These are phyloP conservation scores for Diaporthe vaccinii DNA, from an alignment of 2,329 filamentous ascomycete species.

Conservation along the genomic window DNA sequence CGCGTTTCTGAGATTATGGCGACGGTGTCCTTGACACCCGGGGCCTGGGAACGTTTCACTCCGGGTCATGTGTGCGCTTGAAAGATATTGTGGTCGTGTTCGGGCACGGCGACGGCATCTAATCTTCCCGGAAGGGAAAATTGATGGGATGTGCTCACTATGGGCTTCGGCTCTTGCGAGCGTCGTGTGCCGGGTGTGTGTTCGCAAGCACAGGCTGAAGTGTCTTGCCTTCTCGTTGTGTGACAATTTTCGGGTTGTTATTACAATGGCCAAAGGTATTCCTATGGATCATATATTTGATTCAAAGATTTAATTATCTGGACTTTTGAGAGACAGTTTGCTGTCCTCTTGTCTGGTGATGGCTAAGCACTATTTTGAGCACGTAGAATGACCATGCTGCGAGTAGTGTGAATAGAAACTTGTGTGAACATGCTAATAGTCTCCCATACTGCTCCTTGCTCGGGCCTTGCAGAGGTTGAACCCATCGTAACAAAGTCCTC, in stretches of 20 bases:
- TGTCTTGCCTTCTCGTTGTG: neutral
- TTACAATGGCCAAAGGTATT: neutral
- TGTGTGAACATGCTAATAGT: neutral
- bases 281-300: neutral
- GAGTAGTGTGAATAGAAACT: neutral
- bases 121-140: neutral
- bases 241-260: too few relatives aligned
- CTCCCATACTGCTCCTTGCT: neutral
- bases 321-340: neutral
- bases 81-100: neutral
- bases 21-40: neutral
- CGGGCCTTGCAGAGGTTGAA: neutral
- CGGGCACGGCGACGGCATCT: neutral
- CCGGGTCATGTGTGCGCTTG: conserved; percentile 6
- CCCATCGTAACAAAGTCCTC: neutral
- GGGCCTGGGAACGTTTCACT: conserved; percentile 5
- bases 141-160: neutral
- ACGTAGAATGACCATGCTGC: neutral
- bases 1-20: neutral
- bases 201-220: neutral
- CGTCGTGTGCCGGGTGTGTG: neutral
- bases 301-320: neutral
- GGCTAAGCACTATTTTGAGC: neutral
- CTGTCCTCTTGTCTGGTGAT: neutral
- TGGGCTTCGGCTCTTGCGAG: neutral